Percentiles rank a stretch among this genome's conserved stretches.
Conservation (phyloP, 768 basidiomycete species). For the Termitomyces sp. region DNA sequence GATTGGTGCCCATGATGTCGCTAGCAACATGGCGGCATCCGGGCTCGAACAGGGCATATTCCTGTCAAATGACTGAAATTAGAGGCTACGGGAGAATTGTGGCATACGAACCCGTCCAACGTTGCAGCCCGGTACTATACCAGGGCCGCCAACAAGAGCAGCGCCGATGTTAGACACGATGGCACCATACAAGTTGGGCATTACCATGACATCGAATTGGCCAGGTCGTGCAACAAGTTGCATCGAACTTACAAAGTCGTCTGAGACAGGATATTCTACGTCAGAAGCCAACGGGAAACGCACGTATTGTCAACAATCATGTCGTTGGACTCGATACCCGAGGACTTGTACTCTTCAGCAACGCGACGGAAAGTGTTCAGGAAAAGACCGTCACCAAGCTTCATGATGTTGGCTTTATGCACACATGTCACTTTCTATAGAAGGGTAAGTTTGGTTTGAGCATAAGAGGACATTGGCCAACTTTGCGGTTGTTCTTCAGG, state of each 20-base stretch:
- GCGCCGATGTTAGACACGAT: slow-evolving; percentile 99
- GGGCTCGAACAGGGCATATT: slow-evolving; percentile 97
- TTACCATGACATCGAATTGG: slow-evolving; percentile 99
- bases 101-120: slow-evolving; percentile 72
- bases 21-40: slow-evolving; percentile 95
- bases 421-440: slow-evolving; percentile 96
- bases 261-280: neutral
- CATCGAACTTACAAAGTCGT: slow-evolving; percentile 68
- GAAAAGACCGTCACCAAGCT: slow-evolving; percentile 98
- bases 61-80: slow-evolving; percentile 36
- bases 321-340: slow-evolving; percentile 90
- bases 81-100: neutral
- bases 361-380: slow-evolving; percentile 95
- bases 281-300: slow-evolving; percentile 17
- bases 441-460: slow-evolving; percentile 1
- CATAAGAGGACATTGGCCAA: slow-evolving; percentile 21
- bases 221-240: slow-evolving; percentile 93
- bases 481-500: slow-evolving; percentile 97
- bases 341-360: slow-evolving; percentile 92
- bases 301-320: slow-evolving; percentile 99
- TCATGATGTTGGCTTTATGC: slow-evolving; percentile 99
- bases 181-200: slow-evolving; percentile 96
- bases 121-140: slow-evolving; percentile 97
- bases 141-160: slow-evolving; percentile 96
- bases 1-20: slow-evolving; percentile 95